phyloP scores from a whole-genome alignment of 176 grass and related monocot species.

The Cocos nucifera region DNA sequence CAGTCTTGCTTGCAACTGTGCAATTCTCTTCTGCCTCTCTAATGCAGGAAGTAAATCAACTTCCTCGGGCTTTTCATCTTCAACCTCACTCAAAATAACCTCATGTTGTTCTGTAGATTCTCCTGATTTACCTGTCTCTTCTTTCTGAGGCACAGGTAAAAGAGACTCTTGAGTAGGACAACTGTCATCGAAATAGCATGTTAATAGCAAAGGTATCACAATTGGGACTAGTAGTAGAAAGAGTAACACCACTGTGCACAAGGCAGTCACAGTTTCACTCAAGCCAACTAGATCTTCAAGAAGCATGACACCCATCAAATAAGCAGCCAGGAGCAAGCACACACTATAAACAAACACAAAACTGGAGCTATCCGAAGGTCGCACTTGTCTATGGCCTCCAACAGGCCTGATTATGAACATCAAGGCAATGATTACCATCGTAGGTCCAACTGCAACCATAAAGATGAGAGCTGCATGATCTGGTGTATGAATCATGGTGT shows the following conservation, averaged over 20 bases:
- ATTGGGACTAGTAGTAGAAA: background rate
- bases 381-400: slow-evolving; percentile 1
- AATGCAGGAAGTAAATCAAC: background rate
- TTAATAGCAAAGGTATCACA: background rate
- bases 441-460: slow-evolving; percentile 7
- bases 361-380: background rate
- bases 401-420: slow-evolving; percentile 7
- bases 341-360: background rate
- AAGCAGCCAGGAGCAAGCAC: slow-evolving; percentile 6
- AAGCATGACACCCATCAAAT: slow-evolving; percentile 4
- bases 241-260: background rate
- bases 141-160: slow-evolving; percentile 1
- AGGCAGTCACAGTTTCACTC: background rate
- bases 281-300: slow-evolving; percentile 1
- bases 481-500: background rate
- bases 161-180: background rate
- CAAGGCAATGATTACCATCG: background rate
- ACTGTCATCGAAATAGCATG: background rate
- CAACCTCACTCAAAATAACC: slow-evolving; percentile 3
- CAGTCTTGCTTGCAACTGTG: slow-evolving; percentile 1
- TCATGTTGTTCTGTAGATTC: background rate
- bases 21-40: slow-evolving; percentile 12
- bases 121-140: background rate
- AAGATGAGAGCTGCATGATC: slow-evolving; percentile 4
- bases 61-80: slow-evolving; percentile 8